phyloP scores from a whole-genome alignment of 345 rosid genomes.

The Cardiospermum halicacabum region DNA sequence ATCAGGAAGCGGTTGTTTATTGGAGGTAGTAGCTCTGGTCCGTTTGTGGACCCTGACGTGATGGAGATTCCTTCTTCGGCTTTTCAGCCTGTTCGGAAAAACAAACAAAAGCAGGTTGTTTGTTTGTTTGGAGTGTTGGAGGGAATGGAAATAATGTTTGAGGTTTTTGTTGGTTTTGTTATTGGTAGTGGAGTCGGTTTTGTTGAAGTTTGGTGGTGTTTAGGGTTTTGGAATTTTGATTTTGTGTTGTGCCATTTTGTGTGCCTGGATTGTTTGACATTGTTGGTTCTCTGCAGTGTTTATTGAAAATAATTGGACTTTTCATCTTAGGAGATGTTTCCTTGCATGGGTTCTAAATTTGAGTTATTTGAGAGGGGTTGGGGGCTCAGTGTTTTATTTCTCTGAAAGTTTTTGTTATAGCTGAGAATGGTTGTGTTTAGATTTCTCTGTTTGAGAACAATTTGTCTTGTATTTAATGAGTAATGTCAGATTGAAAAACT shows the following conservation, averaged over 20 bases:
- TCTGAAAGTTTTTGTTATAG: background rate
- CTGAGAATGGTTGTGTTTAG: background rate
- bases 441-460: background rate
- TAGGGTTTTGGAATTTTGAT: background rate
- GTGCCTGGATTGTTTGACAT: background rate
- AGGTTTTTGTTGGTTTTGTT: background rate
- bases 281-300: background rate
- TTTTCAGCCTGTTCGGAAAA: constrained; percentile 28
- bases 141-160: too few relatives aligned
- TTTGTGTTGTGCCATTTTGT: background rate
- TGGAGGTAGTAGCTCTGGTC: constrained; percentile 8
- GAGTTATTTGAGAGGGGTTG: background rate
- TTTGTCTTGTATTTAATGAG: background rate
- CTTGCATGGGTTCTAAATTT: background rate
- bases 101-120: constrained; percentile 45
- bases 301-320: too few relatives aligned
- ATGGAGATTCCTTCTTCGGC: constrained; percentile 57
- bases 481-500: background rate
- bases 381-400: background rate
- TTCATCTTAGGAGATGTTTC: too few relatives aligned
- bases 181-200: background rate
- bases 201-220: background rate
- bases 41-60: constrained; percentile 57
- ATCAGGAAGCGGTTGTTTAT: constrained; percentile 31
- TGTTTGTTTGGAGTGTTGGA: constrained; percentile 6